A percentile compares a stretch with the other conserved stretches of the same genome.
Evolutionary conservation across 768 basidiomycete species (phyloP).

Genomic region (Lentinula guzmanii): DNA sequence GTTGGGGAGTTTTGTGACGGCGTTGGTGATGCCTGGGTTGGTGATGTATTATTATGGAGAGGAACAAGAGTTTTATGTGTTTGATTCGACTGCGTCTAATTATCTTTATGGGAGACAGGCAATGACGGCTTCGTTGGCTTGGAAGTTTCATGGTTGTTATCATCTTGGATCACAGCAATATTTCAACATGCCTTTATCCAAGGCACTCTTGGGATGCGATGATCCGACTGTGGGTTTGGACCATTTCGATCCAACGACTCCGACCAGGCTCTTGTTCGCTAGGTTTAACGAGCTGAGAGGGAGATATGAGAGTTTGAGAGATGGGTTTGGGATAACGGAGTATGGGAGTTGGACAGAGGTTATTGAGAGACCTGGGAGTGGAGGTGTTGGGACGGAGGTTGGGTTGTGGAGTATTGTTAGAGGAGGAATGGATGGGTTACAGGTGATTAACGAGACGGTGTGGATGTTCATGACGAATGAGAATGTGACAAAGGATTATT

Average conservation of each 20-base stretch:
- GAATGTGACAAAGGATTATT: conserved; percentile 64
- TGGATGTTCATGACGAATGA: conserved; percentile 88
- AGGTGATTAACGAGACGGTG: conserved; percentile 52
- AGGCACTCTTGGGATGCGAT: conserved; percentile 72
- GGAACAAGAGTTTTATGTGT: conserved; percentile 86
- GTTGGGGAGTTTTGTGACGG: conserved; percentile 73
- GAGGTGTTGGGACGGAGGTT: conserved; percentile 74
- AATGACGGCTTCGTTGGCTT: conserved; percentile 79
- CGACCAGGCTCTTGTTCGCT: conserved; percentile 65
- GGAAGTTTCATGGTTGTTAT: conserved; percentile 94
- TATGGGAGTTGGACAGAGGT: conserved; percentile 80
- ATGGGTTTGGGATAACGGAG: conserved; percentile 81
- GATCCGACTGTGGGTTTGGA: conserved; percentile 93
- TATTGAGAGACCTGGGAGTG: conserved; percentile 82
- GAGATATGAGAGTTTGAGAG: conserved; percentile 68
- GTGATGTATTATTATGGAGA: conserved; percentile 87
- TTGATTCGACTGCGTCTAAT: conserved; percentile 84
- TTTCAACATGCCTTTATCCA: conserved; percentile 87
- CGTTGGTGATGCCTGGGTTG: conserved; percentile 84
- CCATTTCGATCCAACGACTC: conserved; percentile 88
- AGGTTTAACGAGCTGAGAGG: conserved; percentile 69
- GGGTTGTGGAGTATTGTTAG: conserved; percentile 84
- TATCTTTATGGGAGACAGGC: conserved; percentile 95
- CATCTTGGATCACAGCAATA: conserved; percentile 86
- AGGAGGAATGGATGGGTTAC: conserved; percentile 49